Base-by-base conservation (phyloP, 1,139 yeast genomes). In the Hyphopichia buzzinii region DNA sequence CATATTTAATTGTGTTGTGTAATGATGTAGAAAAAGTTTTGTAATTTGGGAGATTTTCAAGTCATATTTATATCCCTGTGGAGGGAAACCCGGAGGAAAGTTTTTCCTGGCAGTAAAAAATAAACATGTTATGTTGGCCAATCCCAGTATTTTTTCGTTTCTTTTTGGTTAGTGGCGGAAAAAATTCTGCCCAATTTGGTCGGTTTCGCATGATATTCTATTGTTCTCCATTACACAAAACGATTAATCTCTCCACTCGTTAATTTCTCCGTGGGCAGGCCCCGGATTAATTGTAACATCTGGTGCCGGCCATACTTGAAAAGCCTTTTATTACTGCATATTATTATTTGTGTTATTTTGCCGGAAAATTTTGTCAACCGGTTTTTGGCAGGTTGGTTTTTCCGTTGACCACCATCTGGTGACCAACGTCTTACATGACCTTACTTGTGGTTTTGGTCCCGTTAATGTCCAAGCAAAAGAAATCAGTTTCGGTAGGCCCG, bases 1-100 rank as follows among this genome's bases (percentile, higher is more conserved):
- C 61, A 55, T 57, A 10, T 16, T 42, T 31, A 11, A 11, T 11
- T 32, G 24, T 12, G 29, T 17, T 17, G 26, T 8, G 24, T 36
- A n/a, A 26, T 13, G 21, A 26, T n/a, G 19, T 5, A 11, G 10
- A 17, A 21, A 34, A 30, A 25, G 15, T 10, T 3, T 26, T 25
- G 8, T 10, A 16, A 19, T 14, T 5, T 8, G 23, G 8, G 6
- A 10, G 23, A 19, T 7, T 19, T 19, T 19, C 23, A 7, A 6
- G 8, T 19, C 8, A 10, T 29, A 29, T 29, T 29, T 29, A 29
- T 29, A 29, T 19, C 10, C 8, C 8, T 6, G 23, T 19, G 23
- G 23, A 10, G 10, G 6, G 10, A 19, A 19, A 19, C 10, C 23
- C 23, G 23, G 23, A 19, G 23, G 23, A 19, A 19, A 19, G 23